Evolutionary conservation across 768 basidiomycete species (phyloP).

Genomic region (Mycena alexandri): DNA sequence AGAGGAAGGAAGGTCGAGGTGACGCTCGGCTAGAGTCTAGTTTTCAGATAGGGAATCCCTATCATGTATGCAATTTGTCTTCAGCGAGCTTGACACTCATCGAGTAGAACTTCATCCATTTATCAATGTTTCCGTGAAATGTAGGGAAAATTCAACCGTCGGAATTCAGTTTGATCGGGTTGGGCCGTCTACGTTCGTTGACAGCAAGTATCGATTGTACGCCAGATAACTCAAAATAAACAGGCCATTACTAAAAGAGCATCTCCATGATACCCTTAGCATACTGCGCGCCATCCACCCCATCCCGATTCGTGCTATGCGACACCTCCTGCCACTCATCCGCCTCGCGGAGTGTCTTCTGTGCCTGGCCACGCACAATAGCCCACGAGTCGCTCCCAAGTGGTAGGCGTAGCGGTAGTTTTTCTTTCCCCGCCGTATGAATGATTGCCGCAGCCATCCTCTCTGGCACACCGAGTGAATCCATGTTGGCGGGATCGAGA

Average conservation of each 20-base stretch:
- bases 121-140: background rate
- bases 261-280: conserved; percentile 5
- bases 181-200: too few relatives aligned
- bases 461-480: conserved; percentile 34
- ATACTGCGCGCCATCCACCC: conserved; percentile 8
- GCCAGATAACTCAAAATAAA: background rate
- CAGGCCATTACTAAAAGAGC: background rate
- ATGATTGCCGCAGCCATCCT: conserved; percentile 39
- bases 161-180: background rate
- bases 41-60: background rate
- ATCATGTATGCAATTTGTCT: conserved; percentile 1
- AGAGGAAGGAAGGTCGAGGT: conserved; percentile 23
- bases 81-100: conserved; percentile 5
- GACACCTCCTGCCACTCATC: conserved; percentile 22
- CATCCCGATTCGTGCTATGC: conserved; percentile 22
- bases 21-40: background rate
- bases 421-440: conserved; percentile 26
- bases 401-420: conserved; percentile 43
- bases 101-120: background rate
- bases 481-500: conserved; percentile 16
- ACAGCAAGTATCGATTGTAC: too few relatives aligned
- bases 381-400: conserved; percentile 41
- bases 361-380: conserved; percentile 30
- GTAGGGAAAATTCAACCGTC: background rate
- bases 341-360: conserved; percentile 13